A percentile compares a stretch with the other conserved stretches of the same genome.
These are phyloP conservation scores for Leucosporidium scottii DNA, from an alignment of 768 basidiomycete genomes.

Conservation along the genomic window DNA sequence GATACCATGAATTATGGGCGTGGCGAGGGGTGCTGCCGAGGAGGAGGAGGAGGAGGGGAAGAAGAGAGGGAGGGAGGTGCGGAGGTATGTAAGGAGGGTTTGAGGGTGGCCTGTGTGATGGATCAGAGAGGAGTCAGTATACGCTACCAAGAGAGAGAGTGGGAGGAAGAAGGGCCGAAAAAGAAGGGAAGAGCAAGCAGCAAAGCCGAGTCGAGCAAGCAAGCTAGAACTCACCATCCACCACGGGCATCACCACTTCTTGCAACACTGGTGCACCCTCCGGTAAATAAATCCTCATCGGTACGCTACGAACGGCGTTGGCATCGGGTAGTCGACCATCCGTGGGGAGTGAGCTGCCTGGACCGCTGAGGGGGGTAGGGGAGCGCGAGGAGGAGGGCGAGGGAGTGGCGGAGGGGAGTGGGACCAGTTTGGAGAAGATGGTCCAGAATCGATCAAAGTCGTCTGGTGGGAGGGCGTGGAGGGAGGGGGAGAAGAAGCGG, in stretches of 20 bases:
- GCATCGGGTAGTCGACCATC: slow-evolving; percentile 64
- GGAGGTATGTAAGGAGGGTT: slow-evolving; percentile 63
- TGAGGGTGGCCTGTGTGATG: slow-evolving; percentile 55
- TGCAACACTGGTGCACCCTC: slow-evolving; percentile 80
- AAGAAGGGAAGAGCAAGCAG: not conserved
- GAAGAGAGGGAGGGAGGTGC: slow-evolving; percentile 68
- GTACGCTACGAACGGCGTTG: slow-evolving; percentile 78
- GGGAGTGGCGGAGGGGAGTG: slow-evolving; percentile 61
- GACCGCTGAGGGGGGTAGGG: slow-evolving; percentile 3
- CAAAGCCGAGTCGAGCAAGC: not conserved
- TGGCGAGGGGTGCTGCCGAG: slow-evolving; percentile 50
- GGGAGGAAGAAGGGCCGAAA: not conserved
- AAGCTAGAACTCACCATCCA: slow-evolving; percentile 57
- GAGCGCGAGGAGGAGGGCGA: slow-evolving; percentile 51
- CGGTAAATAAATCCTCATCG: slow-evolving; percentile 79
- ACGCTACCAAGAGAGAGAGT: not conserved
- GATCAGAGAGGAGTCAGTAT: not conserved
- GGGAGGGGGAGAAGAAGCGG: not conserved
- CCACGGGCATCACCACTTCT: slow-evolving; percentile 74
- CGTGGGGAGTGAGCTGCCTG: slow-evolving; percentile 24
- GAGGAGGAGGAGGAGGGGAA: slow-evolving; percentile 46
- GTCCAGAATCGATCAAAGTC: slow-evolving; percentile 94
- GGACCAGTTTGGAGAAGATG: slow-evolving; percentile 85
- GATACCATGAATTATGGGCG: slow-evolving; percentile 77
- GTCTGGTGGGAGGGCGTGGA: slow-evolving; percentile 50